Percentiles rank a stretch among this genome's conserved stretches.
These are phyloP conservation scores for Hericium erinaceus DNA, from an alignment of 768 basidiomycete genomes.

Conservation along the genomic window DNA sequence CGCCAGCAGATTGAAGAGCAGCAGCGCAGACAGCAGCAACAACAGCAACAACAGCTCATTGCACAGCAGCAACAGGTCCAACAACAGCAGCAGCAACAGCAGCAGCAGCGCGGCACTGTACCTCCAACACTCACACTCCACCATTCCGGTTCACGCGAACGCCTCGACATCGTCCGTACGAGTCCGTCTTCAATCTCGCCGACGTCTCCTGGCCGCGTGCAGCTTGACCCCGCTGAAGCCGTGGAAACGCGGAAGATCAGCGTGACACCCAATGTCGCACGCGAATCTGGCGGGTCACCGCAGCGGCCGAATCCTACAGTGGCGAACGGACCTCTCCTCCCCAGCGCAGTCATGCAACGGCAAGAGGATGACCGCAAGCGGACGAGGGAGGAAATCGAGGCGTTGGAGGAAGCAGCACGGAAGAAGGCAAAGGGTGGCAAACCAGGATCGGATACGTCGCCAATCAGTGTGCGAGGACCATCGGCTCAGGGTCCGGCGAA, in stretches of 20 bases:
- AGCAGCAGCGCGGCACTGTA: conserved; percentile 10
- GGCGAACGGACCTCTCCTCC: conserved; percentile 22
- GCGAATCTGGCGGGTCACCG: conserved; percentile 33
- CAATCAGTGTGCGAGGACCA: neutral
- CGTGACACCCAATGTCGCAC: conserved; percentile 70
- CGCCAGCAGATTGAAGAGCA: conserved; percentile 6
- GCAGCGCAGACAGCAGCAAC: conserved; percentile 12
- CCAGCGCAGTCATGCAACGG: conserved; percentile 33
- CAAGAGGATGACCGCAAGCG: conserved; percentile 48
- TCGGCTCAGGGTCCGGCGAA: conserved; percentile 18
- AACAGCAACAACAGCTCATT: conserved; percentile 13
- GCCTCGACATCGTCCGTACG: conserved; percentile 24
- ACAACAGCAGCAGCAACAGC: conserved; percentile 22
- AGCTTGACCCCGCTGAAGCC: conserved; percentile 58
- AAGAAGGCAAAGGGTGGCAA: conserved; percentile 33
- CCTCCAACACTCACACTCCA: conserved; percentile 29
- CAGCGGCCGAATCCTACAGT: conserved; percentile 8
- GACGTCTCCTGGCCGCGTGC: conserved; percentile 19
- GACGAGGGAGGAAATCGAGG: conserved; percentile 39
- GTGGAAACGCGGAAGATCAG: conserved; percentile 71
- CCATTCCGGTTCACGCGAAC: conserved; percentile 40
- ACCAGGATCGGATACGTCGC: neutral
- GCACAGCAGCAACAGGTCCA: conserved; percentile 16
- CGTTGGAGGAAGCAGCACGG: conserved; percentile 34
- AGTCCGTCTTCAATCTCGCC: conserved; percentile 21